phyloP scores from a whole-genome alignment of 2,329 filamentous ascomycete genomes.

The Epichloe sp. region DNA sequence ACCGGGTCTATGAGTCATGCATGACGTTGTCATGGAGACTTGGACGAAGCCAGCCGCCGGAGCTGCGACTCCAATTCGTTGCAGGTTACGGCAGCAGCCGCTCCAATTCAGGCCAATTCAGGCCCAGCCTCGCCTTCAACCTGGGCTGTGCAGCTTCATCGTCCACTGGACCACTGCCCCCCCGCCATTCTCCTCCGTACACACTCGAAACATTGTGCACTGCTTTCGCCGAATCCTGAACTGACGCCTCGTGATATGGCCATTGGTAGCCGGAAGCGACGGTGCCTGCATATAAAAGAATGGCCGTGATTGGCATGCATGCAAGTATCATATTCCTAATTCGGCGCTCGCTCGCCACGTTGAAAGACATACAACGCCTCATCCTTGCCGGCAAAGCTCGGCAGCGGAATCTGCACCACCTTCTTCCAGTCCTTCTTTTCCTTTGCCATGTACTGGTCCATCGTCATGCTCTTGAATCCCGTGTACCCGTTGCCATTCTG shows the following conservation, averaged over 20 bases:
- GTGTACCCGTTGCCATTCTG: constrained; percentile 67
- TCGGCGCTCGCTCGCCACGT: constrained; percentile 27
- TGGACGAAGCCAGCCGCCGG: neutral
- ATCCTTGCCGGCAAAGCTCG: constrained; percentile 66
- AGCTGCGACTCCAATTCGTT: neutral
- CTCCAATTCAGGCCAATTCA: neutral
- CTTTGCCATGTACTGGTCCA: constrained; percentile 52
- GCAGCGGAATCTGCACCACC: constrained; percentile 51
- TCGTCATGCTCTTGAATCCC: constrained; percentile 47
- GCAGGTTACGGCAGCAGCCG: neutral
- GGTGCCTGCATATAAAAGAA: too few relatives aligned
- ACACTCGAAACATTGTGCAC: neutral
- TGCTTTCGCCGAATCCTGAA: neutral
- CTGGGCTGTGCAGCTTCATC: neutral
- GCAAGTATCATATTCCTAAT: neutral
- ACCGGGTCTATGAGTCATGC: too few relatives aligned
- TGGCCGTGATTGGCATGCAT: neutral
- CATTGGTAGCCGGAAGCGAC: neutral
- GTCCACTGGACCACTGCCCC: too few relatives aligned
- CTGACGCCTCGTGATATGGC: neutral
- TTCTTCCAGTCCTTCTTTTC: constrained; percentile 45
- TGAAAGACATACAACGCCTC: constrained; percentile 60
- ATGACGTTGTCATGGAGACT: too few relatives aligned
- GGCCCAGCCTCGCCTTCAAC: neutral
- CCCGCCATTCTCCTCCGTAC: constrained; percentile 7